These are phyloP conservation scores for Myriosclerotinia scirpicola DNA, from an alignment of 2,329 filamentous ascomycete species.

Conservation along the genomic window DNA sequence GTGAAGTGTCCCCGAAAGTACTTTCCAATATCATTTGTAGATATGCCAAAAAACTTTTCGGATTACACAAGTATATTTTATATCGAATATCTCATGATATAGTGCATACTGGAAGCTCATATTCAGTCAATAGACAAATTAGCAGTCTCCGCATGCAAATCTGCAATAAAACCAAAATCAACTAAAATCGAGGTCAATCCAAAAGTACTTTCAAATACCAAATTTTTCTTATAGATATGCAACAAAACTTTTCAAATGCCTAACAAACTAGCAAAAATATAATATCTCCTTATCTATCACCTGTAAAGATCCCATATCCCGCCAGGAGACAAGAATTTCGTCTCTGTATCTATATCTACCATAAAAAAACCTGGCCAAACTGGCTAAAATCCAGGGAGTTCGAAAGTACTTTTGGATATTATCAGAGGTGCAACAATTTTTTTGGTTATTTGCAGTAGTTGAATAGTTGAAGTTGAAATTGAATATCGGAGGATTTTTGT, in stretches of 20 bases:
- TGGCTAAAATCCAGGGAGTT: no score
- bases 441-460: neutral
- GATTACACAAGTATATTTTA: no score
- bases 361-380: neutral
- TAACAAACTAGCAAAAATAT: neutral
- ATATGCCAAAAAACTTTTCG: neutral
- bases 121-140: neutral
- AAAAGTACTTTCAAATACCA: neutral
- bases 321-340: accelerated
- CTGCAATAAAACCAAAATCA: neutral
- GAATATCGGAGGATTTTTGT: no score
- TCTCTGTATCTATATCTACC: no score
- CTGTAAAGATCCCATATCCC: neutral
- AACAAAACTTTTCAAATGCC: neutral
- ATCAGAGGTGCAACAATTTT: neutral
- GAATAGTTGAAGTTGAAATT: no score
- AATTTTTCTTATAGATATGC: neutral
- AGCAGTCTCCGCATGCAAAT: no score
- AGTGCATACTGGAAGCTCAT: accelerated
- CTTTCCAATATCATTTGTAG: neutral
- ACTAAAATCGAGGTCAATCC: neutral
- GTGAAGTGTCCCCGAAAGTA: neutral
- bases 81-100: accelerated
- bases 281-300: neutral
- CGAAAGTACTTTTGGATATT: neutral